phyloP scores from a whole-genome alignment of 305 asterid genomes.

The Fraxinus xanthoxyloides region DNA sequence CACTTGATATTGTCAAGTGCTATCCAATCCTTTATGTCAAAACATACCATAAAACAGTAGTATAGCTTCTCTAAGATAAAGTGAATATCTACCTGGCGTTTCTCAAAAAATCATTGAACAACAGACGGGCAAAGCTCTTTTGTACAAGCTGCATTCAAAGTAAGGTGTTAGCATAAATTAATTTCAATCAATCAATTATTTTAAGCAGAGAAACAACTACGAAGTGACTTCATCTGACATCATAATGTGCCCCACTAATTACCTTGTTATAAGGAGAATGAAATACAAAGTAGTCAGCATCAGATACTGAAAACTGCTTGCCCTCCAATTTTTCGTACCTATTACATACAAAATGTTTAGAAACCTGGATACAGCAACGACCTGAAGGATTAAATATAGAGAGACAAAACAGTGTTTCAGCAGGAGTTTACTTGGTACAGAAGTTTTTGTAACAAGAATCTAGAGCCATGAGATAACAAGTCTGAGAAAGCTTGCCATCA shows the following conservation, averaged over 20 bases:
- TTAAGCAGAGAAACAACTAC: not conserved
- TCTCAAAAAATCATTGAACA: slow-evolving; percentile 67
- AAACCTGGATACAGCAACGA: slow-evolving; percentile 1
- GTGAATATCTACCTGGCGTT: slow-evolving; percentile 61
- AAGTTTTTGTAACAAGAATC: slow-evolving; percentile 86
- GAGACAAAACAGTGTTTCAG: not conserved
- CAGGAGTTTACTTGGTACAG: slow-evolving; percentile 56
- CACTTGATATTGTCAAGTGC: not conserved
- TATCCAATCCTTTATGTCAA: not conserved
- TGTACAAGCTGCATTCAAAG: slow-evolving; percentile 84
- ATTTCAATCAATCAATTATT: not conserved
- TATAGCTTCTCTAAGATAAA: not conserved
- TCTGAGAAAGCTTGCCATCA: slow-evolving; percentile 98
- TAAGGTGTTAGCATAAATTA: slow-evolving; percentile 7
- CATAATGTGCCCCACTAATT: slow-evolving; percentile 15
- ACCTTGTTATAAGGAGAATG: slow-evolving; percentile 99
- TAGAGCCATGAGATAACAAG: slow-evolving; percentile 97
- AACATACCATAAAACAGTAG: not conserved
- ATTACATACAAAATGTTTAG: slow-evolving; percentile 21
- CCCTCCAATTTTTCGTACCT: slow-evolving; percentile 87
- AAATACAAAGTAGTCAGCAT: slow-evolving; percentile 82
- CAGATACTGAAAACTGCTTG: slow-evolving; percentile 70
- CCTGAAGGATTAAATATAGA: not conserved
- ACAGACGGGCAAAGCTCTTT: slow-evolving; percentile 86
- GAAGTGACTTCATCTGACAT: not conserved